Percentiles rank a stretch among this genome's conserved stretches.
phyloP scores from a whole-genome alignment of 768 basidiomycete genomes.

The Hypsizygus marmoreus region DNA sequence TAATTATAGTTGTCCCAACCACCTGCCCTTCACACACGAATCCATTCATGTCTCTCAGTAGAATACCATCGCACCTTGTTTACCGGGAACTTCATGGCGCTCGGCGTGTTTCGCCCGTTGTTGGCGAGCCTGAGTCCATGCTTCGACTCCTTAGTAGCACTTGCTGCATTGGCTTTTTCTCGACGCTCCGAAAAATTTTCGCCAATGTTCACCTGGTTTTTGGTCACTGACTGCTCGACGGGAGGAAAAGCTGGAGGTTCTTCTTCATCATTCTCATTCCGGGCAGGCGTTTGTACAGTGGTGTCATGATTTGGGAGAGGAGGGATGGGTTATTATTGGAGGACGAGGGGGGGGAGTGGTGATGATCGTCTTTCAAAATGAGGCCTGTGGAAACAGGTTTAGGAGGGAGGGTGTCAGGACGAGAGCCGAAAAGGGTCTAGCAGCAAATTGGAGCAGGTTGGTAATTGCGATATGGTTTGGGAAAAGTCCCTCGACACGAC shows the following conservation, averaged over 20 bases:
- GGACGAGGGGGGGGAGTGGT: too few relatives aligned
- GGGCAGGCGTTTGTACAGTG: background rate
- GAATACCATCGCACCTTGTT: conserved; percentile 21
- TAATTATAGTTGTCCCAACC: conserved; percentile 9
- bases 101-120: conserved; percentile 2
- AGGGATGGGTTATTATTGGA: too few relatives aligned
- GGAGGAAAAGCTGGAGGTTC: background rate
- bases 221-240: background rate
- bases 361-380: too few relatives aligned
- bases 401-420: too few relatives aligned
- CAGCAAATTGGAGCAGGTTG: too few relatives aligned
- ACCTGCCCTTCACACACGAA: conserved; percentile 16
- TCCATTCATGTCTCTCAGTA: conserved; percentile 22
- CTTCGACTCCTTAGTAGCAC: background rate
- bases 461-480: background rate
- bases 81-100: conserved; percentile 11
- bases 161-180: background rate
- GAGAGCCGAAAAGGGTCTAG: too few relatives aligned
- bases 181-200: conserved; percentile 5
- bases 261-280: too few relatives aligned
- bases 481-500: background rate
- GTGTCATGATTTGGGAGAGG: background rate
- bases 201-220: conserved; percentile 6
- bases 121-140: background rate
- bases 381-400: too few relatives aligned